Base-by-base conservation (phyloP, 495 filamentous ascomycete species). In the Xylaria bambusicola region DNA sequence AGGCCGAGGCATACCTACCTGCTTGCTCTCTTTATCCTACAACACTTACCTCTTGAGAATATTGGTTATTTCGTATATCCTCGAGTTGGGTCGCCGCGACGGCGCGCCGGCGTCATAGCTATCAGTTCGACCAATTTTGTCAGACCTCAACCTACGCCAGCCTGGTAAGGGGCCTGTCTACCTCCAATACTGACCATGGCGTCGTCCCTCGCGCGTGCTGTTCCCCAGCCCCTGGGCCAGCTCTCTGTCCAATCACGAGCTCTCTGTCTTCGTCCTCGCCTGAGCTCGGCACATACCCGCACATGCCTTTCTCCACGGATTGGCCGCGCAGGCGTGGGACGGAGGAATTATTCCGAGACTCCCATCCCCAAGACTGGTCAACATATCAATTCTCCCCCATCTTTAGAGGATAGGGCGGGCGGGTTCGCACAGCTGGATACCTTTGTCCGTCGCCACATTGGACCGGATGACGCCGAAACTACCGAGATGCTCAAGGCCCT, bases 361-460 rank as follows among this genome's bases (percentile, higher is more conserved):
- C 20, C 54, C 8, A 53, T 54, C 33, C 38, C 48, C 27, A 31
- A 54, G 8, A 63, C 38, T 36, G 12, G 52, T 17, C 58, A 29
- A 46, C 26, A 62, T 41, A 35, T 58, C 45, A 51, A 51, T 42
- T 36, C 49, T 9, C 27, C 53, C 40, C 48, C 38, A 18, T 20
- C 27, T 12, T 45, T 42, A 15, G 29, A 38, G 0, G 23, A 8
- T 35, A 26, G 23, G 26, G 42, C 13, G 40, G 46, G 40, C 51
- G 20, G 51, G n/a, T 70, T 68, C 57, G 48, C 50, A 29, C 40
- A 50, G 2, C 52, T 68, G 53, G 68, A 71, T 35, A 66, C 63
- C 23, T 98, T 98, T 70, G 81, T 89, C 50, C 80, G 87, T 24
- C 86, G 94, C n/a, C 94, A 98, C 69, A 96, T 98, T 75, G 94